Base-by-base conservation (phyloP, 2,329 filamentous ascomycete species). In the Pyrenochaeta sp. region DNA sequence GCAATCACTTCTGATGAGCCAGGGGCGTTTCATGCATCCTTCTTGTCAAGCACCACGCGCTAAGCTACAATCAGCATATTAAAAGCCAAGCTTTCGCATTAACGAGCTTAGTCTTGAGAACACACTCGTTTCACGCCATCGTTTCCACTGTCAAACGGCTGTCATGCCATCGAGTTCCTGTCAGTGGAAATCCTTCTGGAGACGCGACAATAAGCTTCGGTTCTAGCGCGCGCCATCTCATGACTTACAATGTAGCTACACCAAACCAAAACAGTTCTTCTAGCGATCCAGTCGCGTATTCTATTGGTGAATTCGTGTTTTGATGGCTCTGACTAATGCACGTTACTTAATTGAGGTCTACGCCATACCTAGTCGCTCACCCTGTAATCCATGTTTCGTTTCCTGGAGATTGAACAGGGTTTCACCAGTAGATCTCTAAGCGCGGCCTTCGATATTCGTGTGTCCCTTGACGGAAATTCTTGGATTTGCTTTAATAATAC, bases 1-100 rank as follows among this genome's bases (percentile, higher is more conserved):
- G 55, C 56, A 55, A 59, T 51, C 44, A 42, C 31, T 44, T 41
- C 24, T 21, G 34, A 55, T 55, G 41, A 45, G 31, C 51, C 55
- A 46, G 55, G 50, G 43, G 24, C 34, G 38, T 40, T 49, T 39
- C 35, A 35, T 21, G 6, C 26, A 55, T 49, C 55, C 55, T 50
- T 44, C 44, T 47, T 37, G 41, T 22, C 37, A 46, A 53, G 42
- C 31, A 36, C 34, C 21, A 7, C 27, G 34, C 44, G 41, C 53
- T 41, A 56, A 18, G 5, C 23, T 6, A 4, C 7, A 22, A 32
- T 13, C 32, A 32, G 43, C 11, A 41, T 3, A n/a, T 18, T n/a
- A 18, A 24, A 11, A 46, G 39, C 15, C 38, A 19, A 29, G 20
- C 2, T 7, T 10, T n/a, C 1, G 19, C 41, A 31, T 6, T 21